Evolutionary conservation across 441 rosid species (phyloP).

Genomic region (Viola pubescens): DNA sequence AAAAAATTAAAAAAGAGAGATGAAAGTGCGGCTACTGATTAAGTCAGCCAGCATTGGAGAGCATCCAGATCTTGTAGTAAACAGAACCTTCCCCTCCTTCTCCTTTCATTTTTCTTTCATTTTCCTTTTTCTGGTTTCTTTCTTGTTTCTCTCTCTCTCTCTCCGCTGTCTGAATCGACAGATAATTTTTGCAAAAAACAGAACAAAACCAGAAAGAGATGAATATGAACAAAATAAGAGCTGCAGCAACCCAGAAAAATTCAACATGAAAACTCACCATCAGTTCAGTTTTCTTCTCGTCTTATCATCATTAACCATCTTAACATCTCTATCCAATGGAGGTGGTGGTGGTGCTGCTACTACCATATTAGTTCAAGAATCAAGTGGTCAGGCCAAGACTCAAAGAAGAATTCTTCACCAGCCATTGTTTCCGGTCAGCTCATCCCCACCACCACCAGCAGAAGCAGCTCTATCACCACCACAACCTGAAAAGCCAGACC

Average conservation of each 20-base stretch:
- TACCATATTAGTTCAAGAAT: no score
- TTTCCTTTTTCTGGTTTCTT: neutral
- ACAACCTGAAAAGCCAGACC: slow-evolving; percentile 52
- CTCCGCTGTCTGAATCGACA: slow-evolving; percentile 7
- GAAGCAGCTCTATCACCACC: slow-evolving; percentile 35
- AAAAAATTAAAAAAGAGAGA: neutral
- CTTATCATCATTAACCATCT: slow-evolving; percentile 5
- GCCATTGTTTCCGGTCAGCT: slow-evolving; percentile 62
- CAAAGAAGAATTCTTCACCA: slow-evolving; percentile 75
- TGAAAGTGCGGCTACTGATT: slow-evolving; percentile 22
- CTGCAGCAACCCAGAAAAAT: slow-evolving; percentile 22
- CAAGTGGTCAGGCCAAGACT: neutral
- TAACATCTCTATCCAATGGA: no score
- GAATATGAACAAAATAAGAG: slow-evolving; percentile 27
- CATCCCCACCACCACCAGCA: slow-evolving; percentile 53
- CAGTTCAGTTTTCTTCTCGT: slow-evolving; percentile 23
- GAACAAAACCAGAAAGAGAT: slow-evolving; percentile 23
- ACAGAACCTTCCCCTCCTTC: slow-evolving; percentile 46
- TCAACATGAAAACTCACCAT: slow-evolving; percentile 47
- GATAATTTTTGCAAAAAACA: slow-evolving; percentile 7
- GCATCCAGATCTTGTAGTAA: slow-evolving; percentile 71
- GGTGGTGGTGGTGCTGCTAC: no score
- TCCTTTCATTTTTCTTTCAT: neutral
- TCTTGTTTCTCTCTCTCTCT: slow-evolving; percentile 14
- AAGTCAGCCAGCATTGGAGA: slow-evolving; percentile 38